phyloP scores from a whole-genome alignment of 202 grass and related monocot species.

The Schoenoplectus triqueter region DNA sequence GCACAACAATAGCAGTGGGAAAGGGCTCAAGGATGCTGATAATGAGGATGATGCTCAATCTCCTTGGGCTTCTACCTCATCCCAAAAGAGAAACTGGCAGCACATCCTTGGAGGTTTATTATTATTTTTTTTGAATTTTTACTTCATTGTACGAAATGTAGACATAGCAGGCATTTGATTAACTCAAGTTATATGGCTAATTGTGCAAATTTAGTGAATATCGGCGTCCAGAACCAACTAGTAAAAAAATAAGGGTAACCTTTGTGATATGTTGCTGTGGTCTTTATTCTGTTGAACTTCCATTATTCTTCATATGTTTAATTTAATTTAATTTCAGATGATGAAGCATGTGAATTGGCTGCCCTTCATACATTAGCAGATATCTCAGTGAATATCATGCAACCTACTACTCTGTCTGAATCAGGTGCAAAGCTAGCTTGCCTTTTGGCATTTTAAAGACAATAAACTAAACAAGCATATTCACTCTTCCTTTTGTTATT shows the following conservation, averaged over 20 bases:
- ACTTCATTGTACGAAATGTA: not conserved
- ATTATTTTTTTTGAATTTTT: conserved; percentile 35
- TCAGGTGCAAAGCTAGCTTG: conserved; percentile 58
- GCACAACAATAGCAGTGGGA: conserved; percentile 40
- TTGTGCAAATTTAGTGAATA: not conserved
- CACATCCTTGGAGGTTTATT: conserved; percentile 70
- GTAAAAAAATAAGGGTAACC: not conserved
- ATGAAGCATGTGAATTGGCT: conserved; percentile 73
- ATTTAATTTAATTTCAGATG: conserved; percentile 38
- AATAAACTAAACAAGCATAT: conserved; percentile 40
- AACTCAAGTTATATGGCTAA: not conserved
- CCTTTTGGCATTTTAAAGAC: conserved; percentile 28
- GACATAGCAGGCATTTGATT: not conserved
- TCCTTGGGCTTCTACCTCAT: conserved; percentile 62
- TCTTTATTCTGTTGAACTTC: conserved; percentile 5
- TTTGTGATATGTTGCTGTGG: conserved; percentile 16
- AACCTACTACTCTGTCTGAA: conserved; percentile 67
- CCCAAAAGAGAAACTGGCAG: conserved; percentile 79
- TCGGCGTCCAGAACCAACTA: not conserved
- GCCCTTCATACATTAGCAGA: conserved; percentile 93
- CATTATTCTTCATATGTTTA: not conserved
- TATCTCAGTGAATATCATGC: conserved; percentile 93
- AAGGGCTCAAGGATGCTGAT: conserved; percentile 68
- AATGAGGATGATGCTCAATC: conserved; percentile 56
- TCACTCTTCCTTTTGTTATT: conserved; percentile 43